phyloP scores from a whole-genome alignment of 2,329 filamentous ascomycete genomes.

The Exophiala sp. region DNA sequence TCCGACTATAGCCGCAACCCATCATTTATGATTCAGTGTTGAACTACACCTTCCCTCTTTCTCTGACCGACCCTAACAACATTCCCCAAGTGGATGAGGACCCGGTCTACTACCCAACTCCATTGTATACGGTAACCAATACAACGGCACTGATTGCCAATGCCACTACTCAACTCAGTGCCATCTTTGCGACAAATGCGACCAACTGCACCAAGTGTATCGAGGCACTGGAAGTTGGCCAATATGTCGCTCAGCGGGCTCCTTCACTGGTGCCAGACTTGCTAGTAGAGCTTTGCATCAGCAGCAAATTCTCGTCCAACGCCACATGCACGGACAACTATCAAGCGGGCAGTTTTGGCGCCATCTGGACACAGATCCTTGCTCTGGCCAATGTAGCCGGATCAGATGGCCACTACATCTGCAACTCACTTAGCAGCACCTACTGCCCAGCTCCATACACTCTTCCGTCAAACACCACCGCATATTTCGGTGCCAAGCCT shows the following conservation, averaged over 20 bases:
- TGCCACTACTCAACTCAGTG: conserved; percentile 43
- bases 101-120: conserved; percentile 49
- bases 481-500: conserved; percentile 55
- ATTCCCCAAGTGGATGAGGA: conserved; percentile 50
- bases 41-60: conserved; percentile 53
- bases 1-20: conserved; percentile 46
- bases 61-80: conserved; percentile 53
- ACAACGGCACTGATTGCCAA: conserved; percentile 27
- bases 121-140: conserved; percentile 45
- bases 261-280: conserved; percentile 50
- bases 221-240: conserved; percentile 49
- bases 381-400: conserved; percentile 52
- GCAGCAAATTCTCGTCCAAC: conserved; percentile 46
- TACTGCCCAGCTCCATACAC: conserved; percentile 50
- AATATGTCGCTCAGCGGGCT: conserved; percentile 49
- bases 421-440: conserved; percentile 46
- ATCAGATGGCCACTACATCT: conserved; percentile 57
- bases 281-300: conserved; percentile 51
- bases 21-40: conserved; percentile 53
- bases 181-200: conserved; percentile 41
- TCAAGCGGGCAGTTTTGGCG: conserved; percentile 48
- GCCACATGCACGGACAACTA: conserved; percentile 49
- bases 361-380: conserved; percentile 57
- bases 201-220: conserved; percentile 54
- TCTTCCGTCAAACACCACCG: conserved; percentile 43